These are phyloP conservation scores for Solanum clarkiae DNA, from an alignment of 257 asterid genomes.

Conservation along the genomic window DNA sequence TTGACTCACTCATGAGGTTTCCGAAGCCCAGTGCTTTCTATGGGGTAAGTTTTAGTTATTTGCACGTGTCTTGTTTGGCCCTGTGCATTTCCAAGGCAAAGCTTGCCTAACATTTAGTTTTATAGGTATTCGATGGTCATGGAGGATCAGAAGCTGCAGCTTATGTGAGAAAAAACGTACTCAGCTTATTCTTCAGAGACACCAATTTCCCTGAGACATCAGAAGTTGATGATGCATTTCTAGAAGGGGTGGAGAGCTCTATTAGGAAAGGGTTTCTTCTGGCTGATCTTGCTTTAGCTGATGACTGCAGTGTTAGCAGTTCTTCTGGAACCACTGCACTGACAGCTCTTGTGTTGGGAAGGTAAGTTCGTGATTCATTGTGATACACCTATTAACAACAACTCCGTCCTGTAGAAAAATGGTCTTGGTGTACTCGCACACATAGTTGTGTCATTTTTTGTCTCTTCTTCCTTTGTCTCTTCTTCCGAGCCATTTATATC, in stretches of 20 bases:
- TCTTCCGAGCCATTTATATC: not conserved
- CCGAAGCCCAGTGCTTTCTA: conserved; percentile 70
- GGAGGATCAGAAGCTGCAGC: conserved; percentile 96
- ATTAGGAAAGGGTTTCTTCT: conserved; percentile 45
- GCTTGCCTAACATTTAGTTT: not conserved
- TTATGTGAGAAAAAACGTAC: conserved; percentile 39
- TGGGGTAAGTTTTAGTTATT: conserved; percentile 33
- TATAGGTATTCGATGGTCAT: conserved; percentile 74
- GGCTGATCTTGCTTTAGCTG: conserved; percentile 61
- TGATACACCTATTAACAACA: conserved; percentile 6
- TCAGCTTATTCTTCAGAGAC: conserved; percentile 50
- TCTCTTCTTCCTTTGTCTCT: not conserved
- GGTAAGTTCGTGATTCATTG: conserved; percentile 26
- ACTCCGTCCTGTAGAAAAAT: not conserved
- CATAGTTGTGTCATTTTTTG: not conserved
- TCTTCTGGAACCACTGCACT: conserved; percentile 72
- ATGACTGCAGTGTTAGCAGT: conserved; percentile 38
- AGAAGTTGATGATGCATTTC: conserved; percentile 29
- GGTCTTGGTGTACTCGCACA: not conserved
- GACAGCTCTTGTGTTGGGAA: conserved; percentile 51
- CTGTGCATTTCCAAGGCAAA: not conserved
- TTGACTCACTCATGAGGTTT: conserved; percentile 42
- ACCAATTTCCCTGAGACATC: conserved; percentile 35
- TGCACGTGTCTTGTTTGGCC: not conserved
- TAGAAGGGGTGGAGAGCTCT: conserved; percentile 16